Base-by-base conservation (phyloP, 345 rosid species). In the Arabidopsis thaliana region DNA sequence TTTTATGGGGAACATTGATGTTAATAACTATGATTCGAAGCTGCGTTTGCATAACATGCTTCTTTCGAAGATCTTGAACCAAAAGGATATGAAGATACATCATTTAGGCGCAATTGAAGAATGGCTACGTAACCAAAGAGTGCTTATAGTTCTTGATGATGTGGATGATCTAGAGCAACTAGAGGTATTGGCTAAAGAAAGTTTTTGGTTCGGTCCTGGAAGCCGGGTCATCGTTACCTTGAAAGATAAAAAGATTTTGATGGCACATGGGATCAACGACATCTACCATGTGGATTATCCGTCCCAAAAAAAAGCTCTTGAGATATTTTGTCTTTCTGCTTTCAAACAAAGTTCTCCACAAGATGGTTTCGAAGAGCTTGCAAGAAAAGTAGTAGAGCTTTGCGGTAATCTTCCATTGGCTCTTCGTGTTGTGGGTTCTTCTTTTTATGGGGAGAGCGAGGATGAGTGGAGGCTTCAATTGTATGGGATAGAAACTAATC, bases 161-260 rank as follows among this genome's bases (percentile, higher is more conserved):
- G 86, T 88, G 2, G 82, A 82, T 48, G 56, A 84, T 40, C 32
- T 46, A 2, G 37, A 20, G 12, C 85, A 86, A 53, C 72, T 87
- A n/a, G n/a, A 80, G 2, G 83, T 64, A 4, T 45, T 87, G 9
- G 81, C 78, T 4, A 85, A 82, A 2, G 46, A 74, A 28, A 62
- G 14, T 50, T 73, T 74, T 8, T 81, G 84, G 88, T 84, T 78
- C 25, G 72, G 50, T 50, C 65, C 42, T 16, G 87, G 88, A 50
- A 87, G 86, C 69, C 78, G 78, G 58, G 78, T 88, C 28, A 81
- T 90, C 4, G 55, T 87, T 52, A 87, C 90, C n/a, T 83, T 91
- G 13, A 74, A 90, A 82, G 72, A 83, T 40, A 65, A 28, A 5
- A 57, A 57, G 36, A 37, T 64, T 5, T 49, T 77, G 3, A 67